phyloP scores from a whole-genome alignment of 176 grass and related monocot genomes.

The Luzula sylvatica region DNA sequence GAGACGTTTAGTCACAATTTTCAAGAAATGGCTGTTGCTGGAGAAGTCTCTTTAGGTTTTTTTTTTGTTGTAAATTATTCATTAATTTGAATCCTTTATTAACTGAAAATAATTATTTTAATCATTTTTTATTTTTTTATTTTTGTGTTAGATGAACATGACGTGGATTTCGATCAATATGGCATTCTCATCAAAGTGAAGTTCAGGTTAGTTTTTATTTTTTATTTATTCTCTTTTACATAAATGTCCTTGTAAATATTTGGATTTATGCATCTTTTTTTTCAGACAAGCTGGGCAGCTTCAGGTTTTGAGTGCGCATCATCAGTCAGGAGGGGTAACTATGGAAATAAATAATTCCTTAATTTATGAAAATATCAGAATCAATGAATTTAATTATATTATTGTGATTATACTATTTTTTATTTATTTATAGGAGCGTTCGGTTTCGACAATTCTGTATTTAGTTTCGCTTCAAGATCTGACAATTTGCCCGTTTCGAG shows the following conservation, averaged over 20 bases:
- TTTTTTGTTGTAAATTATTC: constrained; percentile 4
- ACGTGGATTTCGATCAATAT: constrained; percentile 67
- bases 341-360: constrained; percentile 1
- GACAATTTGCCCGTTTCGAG: constrained; percentile 81
- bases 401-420: neutral
- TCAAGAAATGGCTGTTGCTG: constrained; percentile 99
- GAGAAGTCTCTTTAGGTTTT: constrained; percentile 88
- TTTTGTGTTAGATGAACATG: constrained; percentile 69
- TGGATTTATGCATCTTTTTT: neutral
- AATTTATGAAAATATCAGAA: neutral
- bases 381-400: too few relatives aligned
- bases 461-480: constrained; percentile 97
- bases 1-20: constrained; percentile 82
- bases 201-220: constrained; percentile 63
- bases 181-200: constrained; percentile 96
- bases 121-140: constrained; percentile 4
- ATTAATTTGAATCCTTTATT: too few relatives aligned
- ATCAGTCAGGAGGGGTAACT: constrained; percentile 97
- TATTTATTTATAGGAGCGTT: constrained; percentile 56
- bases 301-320: constrained; percentile 87
- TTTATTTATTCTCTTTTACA: neutral
- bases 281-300: constrained; percentile 81
- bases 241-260: constrained; percentile 1
- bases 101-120: constrained; percentile 31
- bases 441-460: constrained; percentile 92